Evolutionary conservation across 306 rosid species (phyloP).

Genomic region (barrel medic (Medicago truncatula)): DNA sequence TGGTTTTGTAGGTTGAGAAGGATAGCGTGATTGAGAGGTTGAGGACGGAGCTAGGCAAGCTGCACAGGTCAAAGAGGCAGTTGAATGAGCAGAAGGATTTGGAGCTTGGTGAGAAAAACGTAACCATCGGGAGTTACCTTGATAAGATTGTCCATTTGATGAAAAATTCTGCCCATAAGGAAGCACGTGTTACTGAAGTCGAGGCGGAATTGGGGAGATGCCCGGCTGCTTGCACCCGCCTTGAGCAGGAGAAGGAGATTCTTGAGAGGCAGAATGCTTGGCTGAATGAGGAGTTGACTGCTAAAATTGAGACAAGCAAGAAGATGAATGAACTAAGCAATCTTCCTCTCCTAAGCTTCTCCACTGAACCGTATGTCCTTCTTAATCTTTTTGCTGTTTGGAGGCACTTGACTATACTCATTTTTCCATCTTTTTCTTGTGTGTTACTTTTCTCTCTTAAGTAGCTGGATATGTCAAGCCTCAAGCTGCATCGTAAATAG

Average conservation of each 20-base stretch:
- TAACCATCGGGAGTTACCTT: slow-evolving; percentile 74
- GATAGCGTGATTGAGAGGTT: slow-evolving; percentile 87
- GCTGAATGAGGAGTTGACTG: slow-evolving; percentile 82
- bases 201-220: slow-evolving; percentile 75
- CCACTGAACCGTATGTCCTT: slow-evolving; percentile 63
- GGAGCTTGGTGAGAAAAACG: slow-evolving; percentile 78
- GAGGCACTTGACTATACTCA: slow-evolving; percentile 10
- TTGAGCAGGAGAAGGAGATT: slow-evolving; percentile 95
- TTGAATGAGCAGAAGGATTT: slow-evolving; percentile 72
- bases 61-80: slow-evolving; percentile 89
- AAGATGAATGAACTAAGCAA: slow-evolving; percentile 65
- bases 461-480: slow-evolving; percentile 13
- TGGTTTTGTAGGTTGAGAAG: slow-evolving; percentile 71
- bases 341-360: slow-evolving; percentile 58
- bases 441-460: slow-evolving; percentile 11
- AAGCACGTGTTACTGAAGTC: slow-evolving; percentile 70
- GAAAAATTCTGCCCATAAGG: slow-evolving; percentile 77
- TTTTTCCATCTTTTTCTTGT: slow-evolving; percentile 5
- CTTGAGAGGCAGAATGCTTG: slow-evolving; percentile 81
- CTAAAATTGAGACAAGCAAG: slow-evolving; percentile 71
- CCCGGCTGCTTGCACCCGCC: slow-evolving; percentile 67
- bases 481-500: not conserved
- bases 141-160: slow-evolving; percentile 79
- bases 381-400: slow-evolving; percentile 28
- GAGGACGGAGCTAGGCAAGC: slow-evolving; percentile 67